phyloP scores from a whole-genome alignment of 1,284 basidiomycete species.

The Malassezia sp. region DNA sequence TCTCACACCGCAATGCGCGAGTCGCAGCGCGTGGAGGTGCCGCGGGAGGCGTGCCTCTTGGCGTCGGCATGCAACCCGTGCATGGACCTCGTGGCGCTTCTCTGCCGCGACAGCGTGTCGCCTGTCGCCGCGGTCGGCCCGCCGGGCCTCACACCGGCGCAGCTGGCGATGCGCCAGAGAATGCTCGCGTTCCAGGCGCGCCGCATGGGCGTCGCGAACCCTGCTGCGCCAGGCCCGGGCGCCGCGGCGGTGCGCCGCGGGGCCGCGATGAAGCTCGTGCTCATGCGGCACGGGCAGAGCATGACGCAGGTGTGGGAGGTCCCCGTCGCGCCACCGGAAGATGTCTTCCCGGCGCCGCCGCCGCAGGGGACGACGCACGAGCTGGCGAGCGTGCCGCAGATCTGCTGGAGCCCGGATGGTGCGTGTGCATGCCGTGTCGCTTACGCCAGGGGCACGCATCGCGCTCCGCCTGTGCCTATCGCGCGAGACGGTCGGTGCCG shows the following conservation, averaged over 20 bases:
- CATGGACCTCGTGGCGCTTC: slow-evolving; percentile 15
- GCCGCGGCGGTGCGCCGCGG: slow-evolving; percentile 1
- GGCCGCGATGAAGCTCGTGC: slow-evolving; percentile 2
- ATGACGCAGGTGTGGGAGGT: slow-evolving; percentile 11
- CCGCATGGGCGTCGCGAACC: slow-evolving; percentile 12
- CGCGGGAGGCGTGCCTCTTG: slow-evolving; percentile 6
- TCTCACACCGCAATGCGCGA: slow-evolving; percentile 7
- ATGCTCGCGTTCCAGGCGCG: slow-evolving; percentile 17
- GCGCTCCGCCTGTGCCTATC: slow-evolving; percentile 3
- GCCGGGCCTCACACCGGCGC: slow-evolving; percentile 14
- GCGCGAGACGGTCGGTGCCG: background rate
- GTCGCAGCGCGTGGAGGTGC: slow-evolving; percentile 1
- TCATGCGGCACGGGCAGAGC: slow-evolving; percentile 1
- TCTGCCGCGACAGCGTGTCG: slow-evolving; percentile 10
- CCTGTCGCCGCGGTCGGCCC: slow-evolving; percentile 3
- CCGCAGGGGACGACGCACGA: background rate
- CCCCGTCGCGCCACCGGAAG: background rate
- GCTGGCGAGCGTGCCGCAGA: background rate
- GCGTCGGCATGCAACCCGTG: slow-evolving; percentile 11
- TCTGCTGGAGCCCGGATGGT: slow-evolving; percentile 14
- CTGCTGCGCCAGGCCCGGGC: background rate
- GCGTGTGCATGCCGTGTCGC: background rate
- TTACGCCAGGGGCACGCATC: slow-evolving; percentile 11
- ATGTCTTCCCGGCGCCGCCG: background rate
- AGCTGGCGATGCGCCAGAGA: slow-evolving; percentile 16